phyloP scores from a whole-genome alignment of 176 grass and related monocot genomes.

The Poa annua region DNA sequence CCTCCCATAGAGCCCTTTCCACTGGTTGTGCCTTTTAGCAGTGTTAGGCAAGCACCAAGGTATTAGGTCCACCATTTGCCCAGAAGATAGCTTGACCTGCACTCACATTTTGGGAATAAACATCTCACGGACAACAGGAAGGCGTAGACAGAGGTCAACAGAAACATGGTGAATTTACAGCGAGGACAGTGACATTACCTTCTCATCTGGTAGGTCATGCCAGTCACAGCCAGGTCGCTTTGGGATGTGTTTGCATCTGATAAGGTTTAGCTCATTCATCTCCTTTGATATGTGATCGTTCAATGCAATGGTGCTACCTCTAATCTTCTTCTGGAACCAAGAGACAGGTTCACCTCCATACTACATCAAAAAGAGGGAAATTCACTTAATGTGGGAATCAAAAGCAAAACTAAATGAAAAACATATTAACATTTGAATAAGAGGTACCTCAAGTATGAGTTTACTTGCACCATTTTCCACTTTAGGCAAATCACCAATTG shows the following conservation, averaged over 20 bases:
- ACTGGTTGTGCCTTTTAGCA: slow-evolving; percentile 97
- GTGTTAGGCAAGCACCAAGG: slow-evolving; percentile 99
- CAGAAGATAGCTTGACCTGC: slow-evolving; percentile 93
- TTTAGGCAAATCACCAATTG: slow-evolving; percentile 81
- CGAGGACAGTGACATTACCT: slow-evolving; percentile 47
- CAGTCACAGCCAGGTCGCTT: slow-evolving; percentile 90
- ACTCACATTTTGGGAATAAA: not conserved
- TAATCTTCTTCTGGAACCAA: slow-evolving; percentile 96
- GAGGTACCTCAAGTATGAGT: slow-evolving; percentile 69
- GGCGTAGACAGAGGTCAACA: not conserved
- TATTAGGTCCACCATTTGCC: slow-evolving; percentile 89
- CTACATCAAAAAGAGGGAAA: slow-evolving; percentile 52
- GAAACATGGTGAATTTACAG: slow-evolving; percentile 7
- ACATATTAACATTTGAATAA: not conserved
- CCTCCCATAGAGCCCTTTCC: slow-evolving; percentile 95
- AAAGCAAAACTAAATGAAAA: slow-evolving; percentile 17
- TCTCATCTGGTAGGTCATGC: slow-evolving; percentile 95
- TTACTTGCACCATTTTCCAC: slow-evolving; percentile 80
- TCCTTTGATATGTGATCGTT: slow-evolving; percentile 99
- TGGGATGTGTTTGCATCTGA: slow-evolving; percentile 89
- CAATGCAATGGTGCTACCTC: slow-evolving; percentile 64
- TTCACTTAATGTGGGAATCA: slow-evolving; percentile 9
- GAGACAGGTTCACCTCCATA: slow-evolving; percentile 76
- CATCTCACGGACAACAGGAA: not conserved
- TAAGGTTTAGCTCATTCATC: slow-evolving; percentile 98